Base-by-base conservation (phyloP, 768 basidiomycete species). In the Russula olivacea region DNA sequence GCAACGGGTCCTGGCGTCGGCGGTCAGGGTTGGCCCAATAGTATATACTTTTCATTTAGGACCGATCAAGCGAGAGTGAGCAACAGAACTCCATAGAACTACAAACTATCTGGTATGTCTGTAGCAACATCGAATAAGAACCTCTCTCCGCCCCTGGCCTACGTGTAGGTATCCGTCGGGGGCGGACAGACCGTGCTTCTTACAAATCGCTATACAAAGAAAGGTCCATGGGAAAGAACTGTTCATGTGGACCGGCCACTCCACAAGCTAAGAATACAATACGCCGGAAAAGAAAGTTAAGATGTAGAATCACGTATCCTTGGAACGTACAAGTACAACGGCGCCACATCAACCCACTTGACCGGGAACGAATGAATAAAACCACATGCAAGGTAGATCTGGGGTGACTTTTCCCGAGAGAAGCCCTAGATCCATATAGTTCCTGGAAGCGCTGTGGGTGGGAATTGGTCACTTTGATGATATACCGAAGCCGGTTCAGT, bases 351-450 rank as follows among this genome's bases (percentile, higher is more conserved):
- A 43, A 38, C 48, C 49, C 11, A n/a, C 15, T 49, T 25, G 32
- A 23, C 61, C 34, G n/a, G 32, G 17, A 51, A 57, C 51, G 50
- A 51, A 30, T 38, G 9, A 21, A 30, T 51, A 52, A n/a, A 23
- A 30, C 32, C 36, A 52, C 36, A 52, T 23, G 8, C 7, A 58
- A 28, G 34, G 61, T 51, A 4, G 45, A 48, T 55, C 17, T 28
- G 21, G 34, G 60, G n/a, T 17, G 14, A 1, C 12, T 23, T 36
- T 55, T 7, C 15, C 40, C n/a, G n/a, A n/a, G n/a, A n/a, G 40
- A 34, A 28, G 21, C 10, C n/a, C n/a, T 59, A 59, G n/a, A 59
- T 55, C 63, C 63, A 59, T 50, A 55, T 55, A 14, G 47, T 10
- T 4, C 34, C 53, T 8, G 53, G 12, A 55, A 59, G 58, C 21